Evolutionary conservation across 73 alveolate species (phyloP).

Genomic region (Uronychia binucleata): DNA sequence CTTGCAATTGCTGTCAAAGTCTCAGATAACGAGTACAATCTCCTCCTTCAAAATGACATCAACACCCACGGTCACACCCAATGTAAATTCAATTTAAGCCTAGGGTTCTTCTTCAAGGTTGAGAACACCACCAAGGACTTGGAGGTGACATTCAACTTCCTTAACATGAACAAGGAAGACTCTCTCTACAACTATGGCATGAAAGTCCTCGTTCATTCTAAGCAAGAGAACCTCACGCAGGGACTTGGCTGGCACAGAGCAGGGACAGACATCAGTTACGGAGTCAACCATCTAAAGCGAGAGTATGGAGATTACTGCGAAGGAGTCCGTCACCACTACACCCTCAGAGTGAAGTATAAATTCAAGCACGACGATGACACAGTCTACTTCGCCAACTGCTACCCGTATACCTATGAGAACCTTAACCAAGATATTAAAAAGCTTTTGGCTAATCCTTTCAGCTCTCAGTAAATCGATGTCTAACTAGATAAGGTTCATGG

Average conservation of each 20-base stretch:
- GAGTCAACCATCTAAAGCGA: constrained; percentile 9
- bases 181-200: constrained; percentile 94
- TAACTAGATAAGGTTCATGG: background rate
- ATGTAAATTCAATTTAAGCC: no score
- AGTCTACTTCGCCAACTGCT: constrained; percentile 80
- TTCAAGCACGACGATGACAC: constrained; percentile 61
- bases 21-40: constrained; percentile 67
- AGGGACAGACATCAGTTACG: constrained; percentile 51
- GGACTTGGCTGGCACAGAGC: constrained; percentile 75
- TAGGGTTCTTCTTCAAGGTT: no score
- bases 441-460: background rate
- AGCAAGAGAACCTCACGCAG: constrained; percentile 31
- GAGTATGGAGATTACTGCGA: background rate
- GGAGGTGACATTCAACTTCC: constrained; percentile 91
- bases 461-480: background rate
- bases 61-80: constrained; percentile 87
- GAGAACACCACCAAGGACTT: constrained; percentile 30
- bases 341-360: constrained; percentile 64
- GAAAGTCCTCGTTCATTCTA: constrained; percentile 91
- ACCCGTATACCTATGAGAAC: constrained; percentile 83
- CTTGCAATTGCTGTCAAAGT: constrained; percentile 59
- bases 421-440: constrained; percentile 6
- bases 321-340: constrained; percentile 34
- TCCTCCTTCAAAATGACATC: constrained; percentile 79
- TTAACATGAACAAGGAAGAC: constrained; percentile 96